Percentiles rank a stretch among this genome's conserved stretches.
Conservation (phyloP, 2,329 filamentous ascomycete species). For the Fusarium sp. region DNA sequence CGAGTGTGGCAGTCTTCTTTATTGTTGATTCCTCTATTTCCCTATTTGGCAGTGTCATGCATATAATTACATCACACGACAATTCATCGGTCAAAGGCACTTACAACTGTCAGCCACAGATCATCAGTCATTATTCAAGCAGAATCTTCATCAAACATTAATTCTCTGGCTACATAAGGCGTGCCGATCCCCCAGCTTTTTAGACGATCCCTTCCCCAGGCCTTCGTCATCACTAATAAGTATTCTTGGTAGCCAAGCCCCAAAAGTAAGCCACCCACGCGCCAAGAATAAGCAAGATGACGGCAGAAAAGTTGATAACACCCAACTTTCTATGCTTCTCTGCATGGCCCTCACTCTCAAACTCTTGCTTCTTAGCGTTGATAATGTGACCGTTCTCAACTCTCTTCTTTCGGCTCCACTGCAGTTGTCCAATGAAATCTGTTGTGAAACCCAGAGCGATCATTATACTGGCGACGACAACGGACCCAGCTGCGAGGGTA, state of each 20-base stretch:
- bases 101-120: neutral
- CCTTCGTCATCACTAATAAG: neutral
- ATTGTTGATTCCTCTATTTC: neutral
- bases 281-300: conserved; percentile 63
- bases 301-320: conserved; percentile 56
- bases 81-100: neutral
- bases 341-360: conserved; percentile 52
- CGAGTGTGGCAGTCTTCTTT: neutral
- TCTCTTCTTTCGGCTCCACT: conserved; percentile 70
- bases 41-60: neutral
- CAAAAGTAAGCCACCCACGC: conserved; percentile 70
- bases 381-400: conserved; percentile 58
- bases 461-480: conserved; percentile 59
- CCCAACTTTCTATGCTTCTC: conserved; percentile 57
- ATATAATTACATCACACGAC: neutral
- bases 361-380: conserved; percentile 57
- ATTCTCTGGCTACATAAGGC: no score
- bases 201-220: neutral
- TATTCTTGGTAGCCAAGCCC: conserved; percentile 67
- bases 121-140: neutral
- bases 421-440: conserved; percentile 62
- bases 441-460: conserved; percentile 54
- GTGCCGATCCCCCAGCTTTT: neutral
- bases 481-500: conserved; percentile 62
- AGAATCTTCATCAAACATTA: neutral